These are phyloP conservation scores for Mediolabrus comicus DNA, from an alignment of 108 stramenopile species.

Conservation along the genomic window DNA sequence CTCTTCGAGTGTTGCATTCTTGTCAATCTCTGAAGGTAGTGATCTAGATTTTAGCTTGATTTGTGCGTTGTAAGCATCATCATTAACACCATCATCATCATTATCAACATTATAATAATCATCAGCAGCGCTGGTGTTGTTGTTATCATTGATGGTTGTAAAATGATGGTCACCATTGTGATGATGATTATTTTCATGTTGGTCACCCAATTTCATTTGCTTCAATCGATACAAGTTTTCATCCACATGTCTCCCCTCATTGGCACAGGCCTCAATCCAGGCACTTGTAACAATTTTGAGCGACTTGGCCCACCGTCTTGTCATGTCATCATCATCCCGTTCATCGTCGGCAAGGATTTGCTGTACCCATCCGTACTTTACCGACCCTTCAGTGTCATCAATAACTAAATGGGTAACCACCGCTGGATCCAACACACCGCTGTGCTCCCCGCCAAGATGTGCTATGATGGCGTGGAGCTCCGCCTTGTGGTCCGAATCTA, in stretches of 20 bases:
- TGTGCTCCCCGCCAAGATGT: constrained; percentile 7
- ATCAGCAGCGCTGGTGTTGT: too few species aligned
- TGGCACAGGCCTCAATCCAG: constrained; percentile 33
- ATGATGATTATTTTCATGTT: too few species aligned
- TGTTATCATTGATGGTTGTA: neutral
- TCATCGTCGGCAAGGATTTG: neutral
- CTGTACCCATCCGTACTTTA: constrained; percentile 21
- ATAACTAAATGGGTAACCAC: constrained; percentile 21
- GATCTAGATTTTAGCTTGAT: neutral
- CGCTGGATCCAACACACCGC: constrained; percentile 18
- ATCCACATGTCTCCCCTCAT: constrained; percentile 12
- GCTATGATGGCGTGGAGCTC: constrained; percentile 6
- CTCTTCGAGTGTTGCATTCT: constrained; percentile 18
- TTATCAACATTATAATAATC: too few species aligned
- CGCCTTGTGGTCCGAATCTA: constrained; percentile 7
- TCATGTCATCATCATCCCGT: neutral
- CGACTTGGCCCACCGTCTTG: constrained; percentile 10
- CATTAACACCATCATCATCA: neutral
- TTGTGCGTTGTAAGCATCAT: neutral
- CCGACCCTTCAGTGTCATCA: constrained; percentile 6
- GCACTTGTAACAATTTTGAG: constrained; percentile 20
- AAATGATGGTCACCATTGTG: too few species aligned
- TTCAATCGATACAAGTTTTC: too few species aligned
- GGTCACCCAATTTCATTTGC: too few species aligned
- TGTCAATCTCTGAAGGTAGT: constrained; percentile 18